phyloP scores from a whole-genome alignment of 768 basidiomycete genomes.

The Leccinum sublutescens region DNA sequence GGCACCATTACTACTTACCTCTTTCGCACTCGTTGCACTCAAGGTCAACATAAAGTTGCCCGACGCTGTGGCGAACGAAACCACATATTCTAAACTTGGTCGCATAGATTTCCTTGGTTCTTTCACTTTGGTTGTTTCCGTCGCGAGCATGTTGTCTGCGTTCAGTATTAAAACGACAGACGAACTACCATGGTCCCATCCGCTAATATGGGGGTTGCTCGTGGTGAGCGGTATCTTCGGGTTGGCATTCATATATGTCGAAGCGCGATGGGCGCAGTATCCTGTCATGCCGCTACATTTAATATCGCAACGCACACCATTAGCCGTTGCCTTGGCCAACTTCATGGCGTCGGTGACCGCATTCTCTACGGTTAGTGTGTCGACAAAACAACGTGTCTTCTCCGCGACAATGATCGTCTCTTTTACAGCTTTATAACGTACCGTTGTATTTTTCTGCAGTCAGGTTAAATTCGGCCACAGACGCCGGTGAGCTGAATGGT shows the following conservation, averaged over 20 bases:
- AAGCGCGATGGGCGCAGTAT: conserved; percentile 72
- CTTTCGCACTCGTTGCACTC: conserved; percentile 64
- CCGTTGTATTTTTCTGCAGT: conserved; percentile 91
- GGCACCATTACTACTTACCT: conserved; percentile 74
- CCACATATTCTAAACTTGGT: conserved; percentile 58
- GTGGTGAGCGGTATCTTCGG: conserved; percentile 52
- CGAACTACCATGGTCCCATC: conserved; percentile 73
- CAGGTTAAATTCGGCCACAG: conserved; percentile 60
- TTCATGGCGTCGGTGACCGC: conserved; percentile 74
- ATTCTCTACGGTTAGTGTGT: conserved; percentile 66
- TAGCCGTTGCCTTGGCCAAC: conserved; percentile 79
- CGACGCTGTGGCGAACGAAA: conserved; percentile 59
- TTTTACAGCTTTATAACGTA: conserved; percentile 71
- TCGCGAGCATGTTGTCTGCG: conserved; percentile 73
- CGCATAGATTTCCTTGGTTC: conserved; percentile 88
- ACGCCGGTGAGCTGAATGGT: conserved; percentile 55
- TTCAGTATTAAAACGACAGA: conserved; percentile 77
- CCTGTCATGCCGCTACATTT: conserved; percentile 90
- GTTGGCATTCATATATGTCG: conserved; percentile 69
- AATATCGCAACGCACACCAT: conserved; percentile 72
- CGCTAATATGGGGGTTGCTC: conserved; percentile 68
- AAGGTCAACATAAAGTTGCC: conserved; percentile 81
- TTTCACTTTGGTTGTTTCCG: conserved; percentile 68
- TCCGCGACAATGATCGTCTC: conserved; percentile 3
- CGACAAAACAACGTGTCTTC: background rate